These are phyloP conservation scores for Penicillium canescens DNA, from an alignment of 495 filamentous ascomycete species.

Conservation along the genomic window DNA sequence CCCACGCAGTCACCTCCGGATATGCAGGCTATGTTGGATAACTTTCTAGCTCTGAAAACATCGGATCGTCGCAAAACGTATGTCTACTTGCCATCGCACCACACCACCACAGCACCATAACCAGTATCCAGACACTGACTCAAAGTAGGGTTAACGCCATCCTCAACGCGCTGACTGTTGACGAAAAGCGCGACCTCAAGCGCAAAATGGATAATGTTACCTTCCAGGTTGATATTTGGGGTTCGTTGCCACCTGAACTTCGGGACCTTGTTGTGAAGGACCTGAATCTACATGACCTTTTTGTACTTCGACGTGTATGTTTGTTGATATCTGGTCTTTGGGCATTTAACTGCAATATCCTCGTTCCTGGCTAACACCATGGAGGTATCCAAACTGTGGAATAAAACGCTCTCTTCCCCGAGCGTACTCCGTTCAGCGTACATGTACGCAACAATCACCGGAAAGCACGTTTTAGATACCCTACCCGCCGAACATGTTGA, in stretches of 20 bases:
- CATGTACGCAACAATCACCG: too few relatives aligned
- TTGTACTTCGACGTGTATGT: constrained; percentile 31
- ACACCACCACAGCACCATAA: too few relatives aligned
- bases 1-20: too few relatives aligned
- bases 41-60: too few relatives aligned
- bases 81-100: not conserved
- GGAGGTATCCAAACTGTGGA: constrained; percentile 1
- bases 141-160: not conserved
- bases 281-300: constrained; percentile 24
- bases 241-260: constrained; percentile 34
- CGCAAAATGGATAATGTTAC: constrained; percentile 5
- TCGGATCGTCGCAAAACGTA: not conserved
- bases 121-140: not conserved
- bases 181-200: too few relatives aligned
- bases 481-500: not conserved
- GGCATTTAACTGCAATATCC: not conserved
- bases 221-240: constrained; percentile 37
- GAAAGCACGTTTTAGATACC: not conserved
- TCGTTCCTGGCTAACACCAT: not conserved
- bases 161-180: not conserved
- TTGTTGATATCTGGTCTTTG: not conserved
- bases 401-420: not conserved
- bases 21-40: too few relatives aligned
- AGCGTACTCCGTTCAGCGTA: not conserved
- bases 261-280: constrained; percentile 22